Conservation (phyloP, 225 moss, liverwort and hornwort species). For the Antitrichia curtipendula region DNA sequence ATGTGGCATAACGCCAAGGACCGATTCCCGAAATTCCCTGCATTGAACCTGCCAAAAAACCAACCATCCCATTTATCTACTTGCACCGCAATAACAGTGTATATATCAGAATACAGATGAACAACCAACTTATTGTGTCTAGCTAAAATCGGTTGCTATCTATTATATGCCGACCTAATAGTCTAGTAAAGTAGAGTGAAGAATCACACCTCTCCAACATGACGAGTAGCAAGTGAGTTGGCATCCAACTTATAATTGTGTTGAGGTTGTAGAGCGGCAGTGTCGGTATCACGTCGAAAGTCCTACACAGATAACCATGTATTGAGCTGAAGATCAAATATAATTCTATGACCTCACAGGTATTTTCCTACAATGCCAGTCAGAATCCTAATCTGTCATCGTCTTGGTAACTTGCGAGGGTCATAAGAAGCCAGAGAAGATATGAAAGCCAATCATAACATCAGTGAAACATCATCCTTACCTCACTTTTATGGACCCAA, state of each 20-base stretch:
- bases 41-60: slow-evolving; percentile 58
- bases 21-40: slow-evolving; percentile 81
- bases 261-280: slow-evolving; percentile 48
- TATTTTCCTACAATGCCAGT: neutral
- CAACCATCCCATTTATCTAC: neutral
- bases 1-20: slow-evolving; percentile 84
- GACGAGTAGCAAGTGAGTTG: slow-evolving; percentile 43
- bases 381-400: neutral
- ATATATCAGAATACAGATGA: neutral
- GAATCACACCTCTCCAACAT: slow-evolving; percentile 41
- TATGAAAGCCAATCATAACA: neutral
- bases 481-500: slow-evolving; percentile 84
- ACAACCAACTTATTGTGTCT: neutral
- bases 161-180: neutral
- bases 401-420: neutral
- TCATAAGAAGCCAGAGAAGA: neutral
- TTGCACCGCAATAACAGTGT: neutral
- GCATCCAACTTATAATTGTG: slow-evolving; percentile 92
- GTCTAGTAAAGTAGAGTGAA: neutral
- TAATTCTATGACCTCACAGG: neutral
- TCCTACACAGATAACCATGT: slow-evolving; percentile 35
- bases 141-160: neutral
- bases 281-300: slow-evolving; percentile 39
- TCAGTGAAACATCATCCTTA: slow-evolving; percentile 6
- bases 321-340: neutral